Base-by-base conservation (phyloP, 2,329 filamentous ascomycete species). In the Macrophomina pseudophaseolina region DNA sequence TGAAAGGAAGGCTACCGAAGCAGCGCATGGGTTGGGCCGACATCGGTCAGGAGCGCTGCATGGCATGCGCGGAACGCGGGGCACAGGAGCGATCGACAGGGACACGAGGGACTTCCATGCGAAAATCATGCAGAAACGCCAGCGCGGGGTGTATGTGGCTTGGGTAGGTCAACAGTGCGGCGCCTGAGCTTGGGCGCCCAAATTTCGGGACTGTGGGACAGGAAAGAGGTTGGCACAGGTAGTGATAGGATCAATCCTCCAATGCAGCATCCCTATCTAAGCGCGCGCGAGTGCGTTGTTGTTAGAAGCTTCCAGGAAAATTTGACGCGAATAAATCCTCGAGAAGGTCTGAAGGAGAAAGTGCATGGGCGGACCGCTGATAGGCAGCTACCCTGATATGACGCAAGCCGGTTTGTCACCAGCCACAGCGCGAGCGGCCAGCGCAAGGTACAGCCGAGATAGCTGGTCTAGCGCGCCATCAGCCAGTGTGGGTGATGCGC, bases 1-100 rank as follows among this genome's bases (percentile, higher is more conserved):
- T 44, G 42, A n/a, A 49, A 23, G 46, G 12, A 38, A 38, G 3
- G 35, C 35, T 8, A 16, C 11, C 11, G 12, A n/a, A 12, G 53
- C 9, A 14, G 18, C 40, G 14, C 40, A 33, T 44, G 56, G 14
- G 16, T 11, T 49, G 30, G 6, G 44, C 58, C 58, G 42, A 62
- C 58, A 51, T 62, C 42, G 58, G 58, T 23, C n/a, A n/a, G 38
- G 14, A 54, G 54, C 18, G 18, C n/a, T 14, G 28, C 18, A 28
- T 35, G 35, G 35, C 28, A 56, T 42, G 51, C 14, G 53, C 53
- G n/a, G 40, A 23, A n/a, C 40, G 54, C n/a, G 54, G 54, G 54
- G 54, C 38, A 14, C n/a, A 16, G 58, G 33, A 23, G 30, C 16
- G 56, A 62, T 62, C 58, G 54, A 59, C 58, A 62, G 58, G 58